Conservation (phyloP, 768 basidiomycete species). For the Lactifluus piperatus region DNA sequence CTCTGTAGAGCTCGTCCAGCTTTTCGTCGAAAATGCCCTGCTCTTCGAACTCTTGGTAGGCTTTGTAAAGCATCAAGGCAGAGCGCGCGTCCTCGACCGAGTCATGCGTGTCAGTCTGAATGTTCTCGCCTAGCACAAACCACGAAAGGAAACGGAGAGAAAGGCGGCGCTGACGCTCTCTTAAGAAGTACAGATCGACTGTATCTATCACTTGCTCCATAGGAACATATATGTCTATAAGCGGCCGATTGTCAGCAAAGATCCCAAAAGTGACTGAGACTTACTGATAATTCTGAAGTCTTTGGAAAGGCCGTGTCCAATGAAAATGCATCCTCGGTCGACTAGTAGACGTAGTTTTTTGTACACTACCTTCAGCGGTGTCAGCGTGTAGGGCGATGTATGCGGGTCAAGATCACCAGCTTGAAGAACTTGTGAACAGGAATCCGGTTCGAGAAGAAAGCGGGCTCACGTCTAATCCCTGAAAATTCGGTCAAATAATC, state of each 20-base stretch:
- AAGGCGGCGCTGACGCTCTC: conserved; percentile 72
- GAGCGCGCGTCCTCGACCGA: conserved; percentile 96
- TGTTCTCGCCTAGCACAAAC: conserved; percentile 86
- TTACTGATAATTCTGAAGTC: conserved; percentile 98
- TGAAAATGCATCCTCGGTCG: conserved; percentile 91
- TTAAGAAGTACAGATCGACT: conserved; percentile 90
- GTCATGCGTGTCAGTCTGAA: conserved; percentile 92
- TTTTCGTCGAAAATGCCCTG: conserved; percentile 76
- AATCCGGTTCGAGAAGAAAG: neutral
- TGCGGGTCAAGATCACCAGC: conserved; percentile 89
- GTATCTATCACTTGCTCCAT: conserved; percentile 96
- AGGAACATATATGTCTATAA: conserved; percentile 86
- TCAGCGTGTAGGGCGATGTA: conserved; percentile 77
- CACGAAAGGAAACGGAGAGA: conserved; percentile 91
- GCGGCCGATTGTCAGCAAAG: neutral
- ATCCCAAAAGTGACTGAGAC: conserved; percentile 24
- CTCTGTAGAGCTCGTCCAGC: conserved; percentile 75
- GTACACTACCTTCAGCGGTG: conserved; percentile 95
- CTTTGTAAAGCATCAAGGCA: conserved; percentile 77
- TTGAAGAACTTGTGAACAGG: conserved; percentile 28
- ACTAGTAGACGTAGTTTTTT: conserved; percentile 92
- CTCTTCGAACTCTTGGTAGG: conserved; percentile 67
- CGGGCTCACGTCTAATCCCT: conserved; percentile 76
- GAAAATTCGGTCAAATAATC: conserved; percentile 98
- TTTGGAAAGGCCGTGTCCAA: conserved; percentile 94